Evolutionary conservation across 2,329 filamentous ascomycete genomes (phyloP), one percentile per base, ranked within the genome.

Genomic region (Bipolaris cookei): DNA sequence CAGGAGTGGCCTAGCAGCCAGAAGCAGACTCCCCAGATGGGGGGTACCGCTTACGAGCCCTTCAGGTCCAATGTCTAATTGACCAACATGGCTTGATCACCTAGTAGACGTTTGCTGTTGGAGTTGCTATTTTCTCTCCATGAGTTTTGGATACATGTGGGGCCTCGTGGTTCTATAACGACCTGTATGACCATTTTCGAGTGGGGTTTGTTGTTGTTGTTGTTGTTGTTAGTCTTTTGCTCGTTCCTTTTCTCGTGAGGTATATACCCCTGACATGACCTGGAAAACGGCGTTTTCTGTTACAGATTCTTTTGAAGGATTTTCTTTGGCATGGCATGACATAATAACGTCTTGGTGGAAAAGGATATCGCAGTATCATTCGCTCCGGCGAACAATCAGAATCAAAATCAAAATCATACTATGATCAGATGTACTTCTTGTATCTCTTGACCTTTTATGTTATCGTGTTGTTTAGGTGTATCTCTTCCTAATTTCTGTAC

Each of bases 21-120:
- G 67, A n/a, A 55, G 56, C 13, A 65, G 59, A 55, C 71, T 64
- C 41, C 63, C 47, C 28, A 65, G 61, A 16, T 61, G 53, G 71
- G 67, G 18, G 72, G 66, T 25, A 75, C 67, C 18, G 74, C 75
- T 1, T 81, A 77, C 53, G 79, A 81, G 76, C 79, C 79, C 5
- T 80, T 75, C 56, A 74, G 78, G 62, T 59, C 64, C 48, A 64
- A 57, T 41, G 70, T 70, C 32, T 71, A 67, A 58, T 44, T 25
- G 8, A 3, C 35, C n/a, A 38, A 10, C 16, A 39, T 20, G 37
- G 18, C 10, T 18, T 10, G 6, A 38, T 21, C 8, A 28, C 10
- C 8, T 39, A 18, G 16, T 11, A 28, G 25, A 8, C 25, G 25
- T 28, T 28, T 28, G 8, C 25, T 28, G 25, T 28, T 28, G 25